Evolutionary conservation across 805 yeast species (phyloP), one percentile per base, ranked within the genome.

Genomic region (Kuraishia floccosa): DNA sequence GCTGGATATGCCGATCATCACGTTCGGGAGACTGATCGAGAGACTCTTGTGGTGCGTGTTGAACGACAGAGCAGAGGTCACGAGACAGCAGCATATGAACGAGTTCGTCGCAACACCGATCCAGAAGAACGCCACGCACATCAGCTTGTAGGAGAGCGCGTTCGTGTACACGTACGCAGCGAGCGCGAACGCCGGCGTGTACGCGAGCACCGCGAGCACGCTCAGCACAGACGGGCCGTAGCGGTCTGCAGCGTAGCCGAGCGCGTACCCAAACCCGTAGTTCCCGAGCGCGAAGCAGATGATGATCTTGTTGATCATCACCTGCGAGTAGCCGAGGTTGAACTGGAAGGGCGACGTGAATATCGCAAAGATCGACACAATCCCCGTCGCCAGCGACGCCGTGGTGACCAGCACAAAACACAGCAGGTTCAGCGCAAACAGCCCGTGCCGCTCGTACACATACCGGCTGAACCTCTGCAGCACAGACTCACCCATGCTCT

Each of bases 201-300:
- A 81, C 13, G 77, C 64, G 35, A 68, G 38, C 14, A 78, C 58
- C 3, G 87, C 64, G 13, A 81, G 42, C n/a, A 76, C 41, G 6
- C 85, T 68, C 25, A 86, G 50, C 16, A 78, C 54, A 36, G 80
- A 77, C 3, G 87, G 82, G 0, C 94, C 94, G 41, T 75, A 76
- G 16, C 75, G 61, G 49, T 86, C 96, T 1, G 94, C 91, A 30
- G 83, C 59, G 38, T 78, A 70, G 0, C 96, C 96, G 33, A 85
- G 55, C 2, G 80, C 47, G 0, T 96, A 96, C 2, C 86, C 73
- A 14, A 85, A 76, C 22, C 81, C 53, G 50, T 86, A 87, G 75
- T 82, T 73, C 4, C 96, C 96, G 33, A 83, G 47, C 9, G 82
- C 82, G 6, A 81, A 76, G 15, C 72, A 63, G 23, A 84, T 76